phyloP scores from a whole-genome alignment of 768 basidiomycete genomes.

The Gloeopeniophorella convolvens region DNA sequence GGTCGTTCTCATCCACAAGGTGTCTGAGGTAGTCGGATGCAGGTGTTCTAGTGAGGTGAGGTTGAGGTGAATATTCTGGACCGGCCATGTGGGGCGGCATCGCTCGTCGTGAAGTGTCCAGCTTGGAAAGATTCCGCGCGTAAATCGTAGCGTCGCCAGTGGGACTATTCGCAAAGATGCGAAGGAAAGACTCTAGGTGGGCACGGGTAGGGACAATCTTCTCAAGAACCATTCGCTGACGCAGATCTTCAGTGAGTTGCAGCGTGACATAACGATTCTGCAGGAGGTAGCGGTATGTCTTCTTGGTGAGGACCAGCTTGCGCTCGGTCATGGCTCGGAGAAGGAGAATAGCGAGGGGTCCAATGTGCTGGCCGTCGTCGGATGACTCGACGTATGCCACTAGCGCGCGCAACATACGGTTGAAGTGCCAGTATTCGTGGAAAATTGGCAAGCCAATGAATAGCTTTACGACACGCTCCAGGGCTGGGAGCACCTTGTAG shows the following conservation, averaged over 20 bases:
- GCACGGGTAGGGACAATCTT: conserved; percentile 33
- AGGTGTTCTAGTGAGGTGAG: neutral
- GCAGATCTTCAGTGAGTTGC: conserved; percentile 44
- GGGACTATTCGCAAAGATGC: conserved; percentile 41
- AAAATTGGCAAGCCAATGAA: conserved; percentile 25
- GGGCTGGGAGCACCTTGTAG: conserved; percentile 40
- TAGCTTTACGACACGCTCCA: conserved; percentile 36
- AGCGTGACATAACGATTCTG: conserved; percentile 43
- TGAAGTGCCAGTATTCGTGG: conserved; percentile 23
- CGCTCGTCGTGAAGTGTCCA: conserved; percentile 17
- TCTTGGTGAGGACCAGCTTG: conserved; percentile 4
- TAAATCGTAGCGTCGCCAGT: conserved; percentile 37
- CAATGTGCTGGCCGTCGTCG: conserved; percentile 5
- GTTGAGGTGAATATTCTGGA: neutral
- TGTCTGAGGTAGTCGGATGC: conserved; percentile 13
- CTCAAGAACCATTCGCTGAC: conserved; percentile 35
- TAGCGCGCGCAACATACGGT: conserved; percentile 19
- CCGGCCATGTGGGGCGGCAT: neutral
- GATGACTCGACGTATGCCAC: neutral
- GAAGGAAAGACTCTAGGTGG: conserved; percentile 45
- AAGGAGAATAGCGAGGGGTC: conserved; percentile 8
- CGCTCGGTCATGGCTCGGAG: conserved; percentile 17
- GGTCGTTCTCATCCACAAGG: conserved; percentile 8
- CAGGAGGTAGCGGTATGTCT: conserved; percentile 11
- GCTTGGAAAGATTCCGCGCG: conserved; percentile 33